These are phyloP conservation scores for Leccinum olivaceopallidum DNA, from an alignment of 768 basidiomycete species.

Conservation along the genomic window DNA sequence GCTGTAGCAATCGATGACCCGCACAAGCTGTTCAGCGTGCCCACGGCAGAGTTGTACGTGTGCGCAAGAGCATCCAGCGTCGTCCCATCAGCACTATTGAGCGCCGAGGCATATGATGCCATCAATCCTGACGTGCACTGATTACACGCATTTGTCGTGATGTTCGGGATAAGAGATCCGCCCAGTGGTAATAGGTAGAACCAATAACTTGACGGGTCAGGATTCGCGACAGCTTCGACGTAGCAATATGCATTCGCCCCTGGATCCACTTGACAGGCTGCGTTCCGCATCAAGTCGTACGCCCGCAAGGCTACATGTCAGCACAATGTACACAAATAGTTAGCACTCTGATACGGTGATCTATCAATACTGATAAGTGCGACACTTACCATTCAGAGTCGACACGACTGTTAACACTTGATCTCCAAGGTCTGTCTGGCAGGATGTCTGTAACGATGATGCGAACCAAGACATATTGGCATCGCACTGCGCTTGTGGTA, in stretches of 20 bases:
- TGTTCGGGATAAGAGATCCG: conserved; percentile 45
- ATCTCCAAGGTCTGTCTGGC: conserved; percentile 54
- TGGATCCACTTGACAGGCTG: conserved; percentile 61
- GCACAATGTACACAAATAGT: neutral
- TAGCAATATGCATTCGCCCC: conserved; percentile 71
- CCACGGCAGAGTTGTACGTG: conserved; percentile 52
- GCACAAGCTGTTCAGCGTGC: conserved; percentile 47
- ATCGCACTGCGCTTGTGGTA: conserved; percentile 50
- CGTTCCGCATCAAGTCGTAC: conserved; percentile 60
- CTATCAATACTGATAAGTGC: neutral
- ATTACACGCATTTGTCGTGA: conserved; percentile 56
- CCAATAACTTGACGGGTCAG: conserved; percentile 68
- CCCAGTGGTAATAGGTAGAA: conserved; percentile 72
- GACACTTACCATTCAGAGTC: conserved; percentile 54
- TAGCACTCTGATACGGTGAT: neutral
- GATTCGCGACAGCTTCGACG: conserved; percentile 56
- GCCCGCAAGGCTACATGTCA: conserved; percentile 52
- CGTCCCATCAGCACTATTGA: conserved; percentile 37
- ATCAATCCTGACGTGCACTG: conserved; percentile 63
- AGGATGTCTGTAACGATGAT: conserved; percentile 45
- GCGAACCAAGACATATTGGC: conserved; percentile 70
- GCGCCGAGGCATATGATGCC: conserved; percentile 48
- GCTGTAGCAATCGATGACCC: conserved; percentile 47
- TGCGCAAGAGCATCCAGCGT: conserved; percentile 39
- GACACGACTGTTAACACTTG: conserved; percentile 51